Evolutionary conservation across 139 green algal genomes (phyloP).

Genomic region (Chlamydomonas sphaeroides): DNA sequence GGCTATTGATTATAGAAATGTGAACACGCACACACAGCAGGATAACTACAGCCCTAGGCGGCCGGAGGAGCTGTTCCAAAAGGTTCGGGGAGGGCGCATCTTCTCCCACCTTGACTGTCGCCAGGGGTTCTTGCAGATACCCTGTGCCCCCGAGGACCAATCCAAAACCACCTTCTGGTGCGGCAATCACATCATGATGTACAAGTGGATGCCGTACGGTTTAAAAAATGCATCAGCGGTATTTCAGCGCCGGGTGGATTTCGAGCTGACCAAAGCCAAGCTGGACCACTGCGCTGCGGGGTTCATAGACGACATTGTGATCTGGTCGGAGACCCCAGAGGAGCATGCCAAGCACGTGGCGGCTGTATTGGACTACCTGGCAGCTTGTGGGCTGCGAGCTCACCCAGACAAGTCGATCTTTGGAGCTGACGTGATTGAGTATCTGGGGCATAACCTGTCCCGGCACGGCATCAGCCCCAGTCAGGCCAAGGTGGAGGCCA

Average conservation of each 20-base stretch:
- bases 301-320: constrained; percentile 48
- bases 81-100: neutral
- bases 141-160: neutral
- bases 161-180: constrained; percentile 22
- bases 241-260: constrained; percentile 31
- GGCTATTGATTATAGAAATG: neutral
- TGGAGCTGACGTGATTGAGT: constrained; percentile 31
- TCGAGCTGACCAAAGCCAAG: neutral
- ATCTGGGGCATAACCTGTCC: constrained; percentile 52
- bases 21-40: neutral
- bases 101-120: constrained; percentile 50
- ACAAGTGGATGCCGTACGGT: constrained; percentile 30
- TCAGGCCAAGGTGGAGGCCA: constrained; percentile 47
- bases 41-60: neutral
- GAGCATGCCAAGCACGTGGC: constrained; percentile 31
- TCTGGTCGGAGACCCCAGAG: constrained; percentile 7
- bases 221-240: constrained; percentile 26
- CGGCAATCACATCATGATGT: too few species aligned
- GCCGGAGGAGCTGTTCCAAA: neutral
- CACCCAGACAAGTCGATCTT: constrained; percentile 46
- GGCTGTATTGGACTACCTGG: constrained; percentile 1
- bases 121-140: constrained; percentile 45
- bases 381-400: neutral
- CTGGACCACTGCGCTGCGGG: neutral
- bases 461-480: constrained; percentile 18